Evolutionary conservation across 2,329 filamentous ascomycete species (phyloP), one percentile per base, ranked within the genome.

Genomic region (Sordariomycetes sp.): DNA sequence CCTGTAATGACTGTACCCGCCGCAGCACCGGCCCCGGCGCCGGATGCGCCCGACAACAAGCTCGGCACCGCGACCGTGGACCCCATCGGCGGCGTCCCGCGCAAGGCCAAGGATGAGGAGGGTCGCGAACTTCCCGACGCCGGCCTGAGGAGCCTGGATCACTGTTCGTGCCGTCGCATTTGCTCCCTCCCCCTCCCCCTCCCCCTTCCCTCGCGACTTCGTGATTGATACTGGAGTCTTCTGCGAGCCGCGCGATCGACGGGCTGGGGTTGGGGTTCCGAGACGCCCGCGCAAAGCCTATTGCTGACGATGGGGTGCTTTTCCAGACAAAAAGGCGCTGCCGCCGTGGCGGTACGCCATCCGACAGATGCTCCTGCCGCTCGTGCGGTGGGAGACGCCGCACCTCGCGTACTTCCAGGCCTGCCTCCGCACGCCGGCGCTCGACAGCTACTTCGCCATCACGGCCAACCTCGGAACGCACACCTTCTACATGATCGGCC

Each of bases 401-500:
- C 94, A 95, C 71, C 84, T 99, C 20, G 92, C 92, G 58, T 86
- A 82, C 74, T 74, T 96, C 66, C 94, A 99, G 77, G 80, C 85
- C 63, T 83, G 77, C 68, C 72, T 92, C 68, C 87, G 92, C 65
- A 86, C 89, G 22, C 89, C 90, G 1, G 80, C 87, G 10, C 84
- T 97, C 65, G 94, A 99, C 72, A 89, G 89, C 61, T 99, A 96
- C 75, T 99, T 99, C 72, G 92, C 94, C 55, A 89, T 95, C 62
- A 95, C 91, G 0, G 94, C 94, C 61, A 99, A 97, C 70, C 81
- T 97, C 57, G 90, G 94, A 62, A 99, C 94, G 0, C 94, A 99
- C 72, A 99, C 94, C 0, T 97, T 96, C 75, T 99, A 96, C 77
- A 97, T 97, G 91, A 80, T 96, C 63, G 87, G 90, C 59, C 75